phyloP scores from a whole-genome alignment of 177 flowering plant genomes.

The Vitis hybrid region DNA sequence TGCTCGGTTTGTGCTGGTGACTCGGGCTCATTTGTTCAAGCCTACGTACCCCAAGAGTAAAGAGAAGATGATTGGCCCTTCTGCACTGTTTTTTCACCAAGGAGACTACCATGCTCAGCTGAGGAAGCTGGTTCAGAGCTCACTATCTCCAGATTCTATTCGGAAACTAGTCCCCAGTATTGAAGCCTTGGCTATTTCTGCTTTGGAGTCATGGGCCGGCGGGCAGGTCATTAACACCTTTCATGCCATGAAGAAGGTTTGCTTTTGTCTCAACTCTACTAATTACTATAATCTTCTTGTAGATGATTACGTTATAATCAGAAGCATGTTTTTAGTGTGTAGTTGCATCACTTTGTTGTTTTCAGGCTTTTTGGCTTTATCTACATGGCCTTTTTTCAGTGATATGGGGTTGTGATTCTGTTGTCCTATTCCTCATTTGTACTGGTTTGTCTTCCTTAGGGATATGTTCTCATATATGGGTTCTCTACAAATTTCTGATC shows the following conservation, averaged over 20 bases:
- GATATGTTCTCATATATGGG: not conserved
- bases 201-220: conserved; percentile 24
- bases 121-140: conserved; percentile 35
- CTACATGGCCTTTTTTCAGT: not conserved
- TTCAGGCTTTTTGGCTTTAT: not conserved
- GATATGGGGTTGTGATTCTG: not conserved
- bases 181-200: conserved; percentile 25
- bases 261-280: not conserved
- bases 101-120: conserved; percentile 34
- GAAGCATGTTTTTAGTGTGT: too few relatives aligned
- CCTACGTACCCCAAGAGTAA: conserved; percentile 52
- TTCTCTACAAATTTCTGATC: not conserved
- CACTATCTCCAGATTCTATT: conserved; percentile 28
- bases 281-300: not conserved
- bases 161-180: conserved; percentile 27
- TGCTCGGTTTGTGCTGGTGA: conserved; percentile 42
- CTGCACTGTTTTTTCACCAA: conserved; percentile 46
- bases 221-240: conserved; percentile 28
- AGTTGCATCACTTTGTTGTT: not conserved
- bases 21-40: conserved; percentile 53
- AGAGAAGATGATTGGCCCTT: conserved; percentile 38
- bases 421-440: conserved; percentile 8
- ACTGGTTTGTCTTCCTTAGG: not conserved
- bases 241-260: conserved; percentile 39
- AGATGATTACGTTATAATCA: too few relatives aligned